Base-by-base conservation (phyloP, 352 stramenopile species). In the Discostella stelligera region DNA sequence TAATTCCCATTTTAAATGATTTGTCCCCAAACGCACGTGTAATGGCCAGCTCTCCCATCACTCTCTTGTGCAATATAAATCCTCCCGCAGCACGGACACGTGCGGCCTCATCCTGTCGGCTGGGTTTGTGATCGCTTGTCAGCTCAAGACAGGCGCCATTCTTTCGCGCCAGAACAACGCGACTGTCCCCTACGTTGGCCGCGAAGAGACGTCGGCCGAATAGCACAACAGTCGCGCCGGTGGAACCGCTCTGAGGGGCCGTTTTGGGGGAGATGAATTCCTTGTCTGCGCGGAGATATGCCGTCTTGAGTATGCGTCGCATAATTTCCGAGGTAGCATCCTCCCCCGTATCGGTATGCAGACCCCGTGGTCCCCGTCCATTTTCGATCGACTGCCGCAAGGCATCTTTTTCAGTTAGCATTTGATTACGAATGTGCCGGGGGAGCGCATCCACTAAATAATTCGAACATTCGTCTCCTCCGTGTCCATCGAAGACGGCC, bases 61-160 rank as follows among this genome's bases (percentile, higher is more conserved):
- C 96, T 56, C 96, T 94, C 37, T 93, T 94, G 60, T 95, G 90
- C 39, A 95, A 84, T 73, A 96, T 93, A 74, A 95, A 95, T 41
- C 91, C 86, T 48, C 96, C 96, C 4, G 95, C 97, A n/a, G 97
- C 94, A 52, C 95, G 88, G 13, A 92, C 85, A 59, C 96, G 91
- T 71, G 97, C 94, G 4, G 95, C 95, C 83, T 99, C 96, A 74
- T 99, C 96, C 50, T 89, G 88, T 58, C 92, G 66, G 54, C 80
- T 90, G 13, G 96, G 96, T 84, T 98, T 99, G 84, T 99, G 96
- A 79, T 99, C 96, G 65, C 97, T 96, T 14, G 95, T 98, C 11
- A 98, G 86, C 68, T 96, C 94, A 18, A 96, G 88, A 1, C 94
- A 95, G 25, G 90, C 84, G 0, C 95, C 94, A 55, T 86, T 88